Conservation (phyloP, 192 early-diverging fungal genomes). For the Dimargaris verticillata region DNA sequence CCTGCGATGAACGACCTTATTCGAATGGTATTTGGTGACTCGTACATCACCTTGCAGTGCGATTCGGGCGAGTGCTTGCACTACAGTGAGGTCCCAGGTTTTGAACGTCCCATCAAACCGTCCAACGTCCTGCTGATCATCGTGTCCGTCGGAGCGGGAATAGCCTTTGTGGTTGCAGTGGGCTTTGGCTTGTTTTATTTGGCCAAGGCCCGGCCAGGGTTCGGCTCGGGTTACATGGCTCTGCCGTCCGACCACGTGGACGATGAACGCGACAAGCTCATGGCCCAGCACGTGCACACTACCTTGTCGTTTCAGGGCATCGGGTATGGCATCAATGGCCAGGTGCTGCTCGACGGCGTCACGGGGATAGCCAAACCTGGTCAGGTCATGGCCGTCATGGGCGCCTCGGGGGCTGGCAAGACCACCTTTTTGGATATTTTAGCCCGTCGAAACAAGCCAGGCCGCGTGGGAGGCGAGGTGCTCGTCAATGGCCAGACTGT, state of each 20-base stretch:
- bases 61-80: conserved; percentile 75
- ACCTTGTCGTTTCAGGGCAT: conserved; percentile 46
- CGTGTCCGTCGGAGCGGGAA: conserved; percentile 20
- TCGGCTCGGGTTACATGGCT: conserved; percentile 17
- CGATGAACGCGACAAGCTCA: conserved; percentile 46
- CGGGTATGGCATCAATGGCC: conserved; percentile 32
- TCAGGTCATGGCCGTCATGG: conserved; percentile 84
- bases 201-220: conserved; percentile 16
- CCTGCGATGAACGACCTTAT: conserved; percentile 76
- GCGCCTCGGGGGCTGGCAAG: conserved; percentile 76
- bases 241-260: conserved; percentile 20
- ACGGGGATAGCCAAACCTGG: conserved; percentile 66
- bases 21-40: conserved; percentile 60
- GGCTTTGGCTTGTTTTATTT: conserved; percentile 17
- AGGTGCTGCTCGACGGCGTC: conserved; percentile 42
- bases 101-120: conserved; percentile 28
- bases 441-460: conserved; percentile 53
- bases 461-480: conserved; percentile 53
- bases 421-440: conserved; percentile 83
- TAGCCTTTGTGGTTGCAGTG: conserved; percentile 21
- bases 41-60: conserved; percentile 62
- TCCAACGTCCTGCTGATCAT: conserved; percentile 22
- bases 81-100: conserved; percentile 71
- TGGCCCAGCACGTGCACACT: conserved; percentile 55
- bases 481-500: conserved; percentile 58